phyloP scores from a whole-genome alignment of 192 early-diverging fungal genomes.

The Paraglomus brasilianum region DNA sequence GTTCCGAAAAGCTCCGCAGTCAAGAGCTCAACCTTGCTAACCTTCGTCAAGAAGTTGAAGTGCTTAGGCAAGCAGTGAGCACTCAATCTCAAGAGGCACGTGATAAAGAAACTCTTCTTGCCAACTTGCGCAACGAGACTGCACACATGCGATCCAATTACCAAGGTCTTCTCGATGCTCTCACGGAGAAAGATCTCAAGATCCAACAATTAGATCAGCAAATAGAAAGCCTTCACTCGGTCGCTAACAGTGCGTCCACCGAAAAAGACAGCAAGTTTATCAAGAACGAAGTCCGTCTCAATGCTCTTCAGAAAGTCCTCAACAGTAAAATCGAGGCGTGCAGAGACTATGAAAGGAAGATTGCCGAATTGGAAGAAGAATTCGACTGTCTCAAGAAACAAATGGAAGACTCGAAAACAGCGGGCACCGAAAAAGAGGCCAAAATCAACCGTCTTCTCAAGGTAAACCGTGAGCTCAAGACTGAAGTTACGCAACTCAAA shows the following conservation, averaged over 20 bases:
- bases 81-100: slow-evolving; percentile 6
- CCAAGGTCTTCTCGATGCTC: slow-evolving; percentile 20
- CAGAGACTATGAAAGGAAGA: slow-evolving; percentile 31
- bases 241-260: neutral
- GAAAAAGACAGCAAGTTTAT: slow-evolving; percentile 13
- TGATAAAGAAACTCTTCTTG: slow-evolving; percentile 12
- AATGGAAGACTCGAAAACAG: slow-evolving; percentile 19
- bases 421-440: slow-evolving; percentile 24
- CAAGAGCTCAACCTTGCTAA: slow-evolving; percentile 12
- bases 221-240: slow-evolving; percentile 22
- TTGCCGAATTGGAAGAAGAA: slow-evolving; percentile 17
- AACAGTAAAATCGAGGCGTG: slow-evolving; percentile 30
- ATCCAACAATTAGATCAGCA: slow-evolving; percentile 24
- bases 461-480: slow-evolving; percentile 29
- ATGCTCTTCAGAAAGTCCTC: slow-evolving; percentile 28
- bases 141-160: slow-evolving; percentile 25
- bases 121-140: neutral
- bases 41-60: slow-evolving; percentile 21
- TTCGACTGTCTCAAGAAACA: slow-evolving; percentile 6
- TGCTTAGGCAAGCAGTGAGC: slow-evolving; percentile 14
- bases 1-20: neutral
- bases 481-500: slow-evolving; percentile 27
- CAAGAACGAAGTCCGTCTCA: slow-evolving; percentile 30
- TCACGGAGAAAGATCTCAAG: slow-evolving; percentile 25
- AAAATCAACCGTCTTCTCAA: slow-evolving; percentile 25